Base-by-base conservation (phyloP, 2,329 filamentous ascomycete species). In the Exutisphaerella laricina region DNA sequence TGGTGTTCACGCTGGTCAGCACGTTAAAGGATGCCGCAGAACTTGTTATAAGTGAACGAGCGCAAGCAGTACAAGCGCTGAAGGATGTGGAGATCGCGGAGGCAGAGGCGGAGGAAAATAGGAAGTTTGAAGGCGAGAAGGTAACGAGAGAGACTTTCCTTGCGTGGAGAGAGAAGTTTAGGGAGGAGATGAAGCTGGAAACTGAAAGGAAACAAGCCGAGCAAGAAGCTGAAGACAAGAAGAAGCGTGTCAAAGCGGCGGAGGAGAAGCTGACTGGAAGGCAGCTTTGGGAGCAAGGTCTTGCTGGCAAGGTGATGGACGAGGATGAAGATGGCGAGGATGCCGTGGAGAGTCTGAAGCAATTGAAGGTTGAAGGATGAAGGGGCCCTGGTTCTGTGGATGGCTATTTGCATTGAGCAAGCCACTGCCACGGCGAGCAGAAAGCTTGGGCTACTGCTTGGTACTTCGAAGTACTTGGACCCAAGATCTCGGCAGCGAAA, bases 11-110 rank as follows among this genome's bases (percentile, higher is more conserved):
- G 0, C 71, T 98, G 17, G 84, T 94, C 41, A 87, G 85, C 10
- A 80, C 84, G 0, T 70, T 98, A 47, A 97, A 96, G 63, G 92
- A 98, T 46, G 75, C 78, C 39, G 90, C 89, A n/a, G 92, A 98
- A 70, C 75, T 82, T 55, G 76, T 98, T 45, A 80, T 97, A 54
- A 68, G 75, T 12, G 80, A 88, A 50, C 81, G 92, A 33, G 79
- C 81, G 58, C 78, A 79, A 45, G 84, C 73, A 6, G 77, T 73
- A 12, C 69, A 78, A 54, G 74, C 71, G 1, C 56, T 69, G 38
- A 69, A 66, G 38, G 78, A 80, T 36, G 60, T 71, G 37, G 75
- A 72, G 48, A 66, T 73, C 1, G 76, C 75, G 5, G 75, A 79
- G 58, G 78, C 77, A 1, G 92, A 98, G 68, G 81, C 85, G 49